Conservation (phyloP, 2,329 filamentous ascomycete species). For the Neurospora sp. region DNA sequence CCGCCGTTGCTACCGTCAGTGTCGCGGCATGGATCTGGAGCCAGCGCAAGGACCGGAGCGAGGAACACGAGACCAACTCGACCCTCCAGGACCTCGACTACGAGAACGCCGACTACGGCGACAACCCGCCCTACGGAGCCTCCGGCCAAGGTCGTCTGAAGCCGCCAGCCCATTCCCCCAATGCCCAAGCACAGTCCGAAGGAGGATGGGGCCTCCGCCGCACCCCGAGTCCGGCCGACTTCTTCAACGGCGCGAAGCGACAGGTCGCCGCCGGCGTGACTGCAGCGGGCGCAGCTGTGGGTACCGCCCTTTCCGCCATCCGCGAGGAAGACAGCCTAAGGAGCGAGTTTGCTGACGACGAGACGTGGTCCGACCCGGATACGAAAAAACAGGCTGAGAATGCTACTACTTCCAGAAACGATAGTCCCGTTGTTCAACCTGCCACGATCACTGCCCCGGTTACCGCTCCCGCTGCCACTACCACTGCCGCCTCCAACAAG, state of each 20-base stretch:
- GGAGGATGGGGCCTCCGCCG: constrained; percentile 62
- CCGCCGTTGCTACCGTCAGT: constrained; percentile 78
- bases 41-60: constrained; percentile 54
- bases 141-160: constrained; percentile 26
- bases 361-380: constrained; percentile 82
- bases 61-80: constrained; percentile 41
- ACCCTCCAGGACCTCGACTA: constrained; percentile 43
- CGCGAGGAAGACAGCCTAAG: constrained; percentile 63
- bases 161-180: constrained; percentile 23
- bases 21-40: constrained; percentile 91
- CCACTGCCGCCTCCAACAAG: background rate
- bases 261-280: constrained; percentile 73
- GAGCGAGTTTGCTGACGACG: constrained; percentile 72
- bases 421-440: background rate
- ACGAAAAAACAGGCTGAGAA: constrained; percentile 42
- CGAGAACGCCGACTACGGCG: constrained; percentile 36
- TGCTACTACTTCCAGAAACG: constrained; percentile 11
- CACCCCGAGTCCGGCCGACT: constrained; percentile 79
- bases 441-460: background rate
- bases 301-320: constrained; percentile 73
- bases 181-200: constrained; percentile 18
- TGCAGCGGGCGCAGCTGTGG: constrained; percentile 72
- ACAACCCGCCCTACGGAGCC: constrained; percentile 40
- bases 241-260: constrained; percentile 75
- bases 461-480: background rate